Evolutionary conservation across 2,329 filamentous ascomycete genomes (phyloP), one percentile per base, ranked within the genome.

Genomic region (Chalaropsis ovoidea): DNA sequence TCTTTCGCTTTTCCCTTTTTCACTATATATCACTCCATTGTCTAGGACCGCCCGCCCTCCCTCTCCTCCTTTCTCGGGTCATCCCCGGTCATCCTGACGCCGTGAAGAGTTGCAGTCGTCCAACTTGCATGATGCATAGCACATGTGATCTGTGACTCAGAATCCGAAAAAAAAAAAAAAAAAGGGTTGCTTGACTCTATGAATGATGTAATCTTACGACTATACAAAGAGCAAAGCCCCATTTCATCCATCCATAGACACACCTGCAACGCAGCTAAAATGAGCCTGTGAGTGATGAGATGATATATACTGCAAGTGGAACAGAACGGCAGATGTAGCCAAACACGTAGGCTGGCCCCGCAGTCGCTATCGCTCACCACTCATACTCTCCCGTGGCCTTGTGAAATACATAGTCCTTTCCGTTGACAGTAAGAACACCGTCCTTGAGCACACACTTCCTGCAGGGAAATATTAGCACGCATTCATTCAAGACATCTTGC

Each of bases 401-500:
- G 80, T 96, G 91, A 78, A 99, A 99, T 70, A 99, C 89, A 73
- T 95, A 96, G 76, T 99, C 94, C 77, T 90, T 95, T 70, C 90
- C 90, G 70, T 93, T 92, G 45, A 95, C 90, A 56, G 89, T 95
- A 70, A 99, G 81, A 19, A 99, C 89, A 22, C 94, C 94, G 72
- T 99, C 94, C 79, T 97, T 97, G 69, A 99, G 85, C 0, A 90
- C 92, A 77, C 94, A 99, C 88, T 99, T 99, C 88, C 88, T 86
- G 68, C 70, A 77, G 72, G 7, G 2, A 74, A 19, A 27, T 39
- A 47, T 74, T 54, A 72, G 71, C 56, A 65, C 41, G 47, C 35
- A 39, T 24, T 49, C 17, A 27, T 47, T 35, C 22, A 58, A 39
- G 19, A 54, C 17, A 31, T 47, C 27, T 2, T 45, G 17, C n/a